Evolutionary conservation across 495 filamentous ascomycete species (phyloP), one percentile per base, ranked within the genome.

Genomic region (Trichoderma gamsii): DNA sequence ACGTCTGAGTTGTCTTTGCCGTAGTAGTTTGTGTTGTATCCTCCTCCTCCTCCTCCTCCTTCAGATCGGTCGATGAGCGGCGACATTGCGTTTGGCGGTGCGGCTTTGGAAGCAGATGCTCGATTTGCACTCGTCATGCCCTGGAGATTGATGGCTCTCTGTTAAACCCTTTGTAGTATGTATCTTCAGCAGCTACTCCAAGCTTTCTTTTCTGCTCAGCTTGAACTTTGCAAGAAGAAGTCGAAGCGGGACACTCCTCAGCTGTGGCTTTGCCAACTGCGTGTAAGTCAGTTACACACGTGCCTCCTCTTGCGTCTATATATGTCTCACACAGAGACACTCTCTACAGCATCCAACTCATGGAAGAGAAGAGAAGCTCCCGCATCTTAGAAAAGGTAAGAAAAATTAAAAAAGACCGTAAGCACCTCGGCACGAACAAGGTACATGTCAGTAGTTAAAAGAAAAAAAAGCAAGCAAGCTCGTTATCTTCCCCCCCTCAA

Each of bases 51-150:
- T 12, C n/a, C n/a, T 29, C 56, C 56, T 7, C 56, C 56, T 16
- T 16, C 51, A 61, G 56, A 61, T 29, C 56, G 56, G 27, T 61
- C 56, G 29, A 61, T 61, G 23, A 61, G 56, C 25, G 56, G 56
- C 56, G 56, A 61, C 56, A 61, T 61, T 32, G 13, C n/a, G 56
- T 23, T 61, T 61, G 56, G 23, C 12, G 51, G 3, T 59, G 21
- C 3, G 8, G 35, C 35, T 38, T 38, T 38, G 35, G 35, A 38
- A 38, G 35, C 35, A 38, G 25, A 25, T 13, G 11, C 25, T 61
- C 56, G 8, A 5, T 61, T 61, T 13, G 23, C 56, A 25, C 56
- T 61, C 27, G 56, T 29, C 56, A 61, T 61, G 7, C 56, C 56
- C 56, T 32, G n/a, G n/a, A n/a, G 51, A 11, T 7, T 21, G 1